Conservation (phyloP, 164 flowering plant genomes). For the Macadamia integrifolia region DNA sequence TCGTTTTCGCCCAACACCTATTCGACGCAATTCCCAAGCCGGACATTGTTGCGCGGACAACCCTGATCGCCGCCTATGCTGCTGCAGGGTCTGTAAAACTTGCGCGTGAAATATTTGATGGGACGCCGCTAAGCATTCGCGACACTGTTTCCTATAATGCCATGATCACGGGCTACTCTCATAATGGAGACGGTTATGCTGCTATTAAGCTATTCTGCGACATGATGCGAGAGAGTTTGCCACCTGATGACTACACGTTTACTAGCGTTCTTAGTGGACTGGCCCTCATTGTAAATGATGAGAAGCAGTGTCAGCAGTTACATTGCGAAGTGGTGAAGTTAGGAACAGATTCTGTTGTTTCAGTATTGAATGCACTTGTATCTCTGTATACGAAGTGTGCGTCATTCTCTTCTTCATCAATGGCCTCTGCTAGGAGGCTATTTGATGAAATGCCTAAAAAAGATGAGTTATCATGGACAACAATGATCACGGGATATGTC, state of each 20-base stretch:
- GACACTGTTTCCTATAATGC: slow-evolving; percentile 65
- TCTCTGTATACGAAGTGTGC: slow-evolving; percentile 63
- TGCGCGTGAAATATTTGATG: slow-evolving; percentile 39
- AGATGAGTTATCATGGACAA: slow-evolving; percentile 75
- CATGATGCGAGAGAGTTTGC: slow-evolving; percentile 35
- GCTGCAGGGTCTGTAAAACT: slow-evolving; percentile 25
- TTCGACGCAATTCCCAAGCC: slow-evolving; percentile 58
- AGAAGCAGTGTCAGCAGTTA: slow-evolving; percentile 42
- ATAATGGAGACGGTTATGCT: slow-evolving; percentile 42
- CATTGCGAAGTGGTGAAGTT: slow-evolving; percentile 53
- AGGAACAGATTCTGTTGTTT: slow-evolving; percentile 36
- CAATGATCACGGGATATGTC: slow-evolving; percentile 75
- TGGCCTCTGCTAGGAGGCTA: slow-evolving; percentile 45
- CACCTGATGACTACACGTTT: slow-evolving; percentile 53
- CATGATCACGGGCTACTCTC: slow-evolving; percentile 57
- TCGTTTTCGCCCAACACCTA: slow-evolving; percentile 41
- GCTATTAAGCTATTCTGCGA: slow-evolving; percentile 45
- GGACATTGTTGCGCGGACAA: slow-evolving; percentile 61
- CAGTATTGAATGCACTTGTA: slow-evolving; percentile 59
- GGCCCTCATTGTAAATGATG: slow-evolving; percentile 35
- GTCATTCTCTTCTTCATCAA: slow-evolving; percentile 20
- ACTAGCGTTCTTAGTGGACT: slow-evolving; percentile 44
- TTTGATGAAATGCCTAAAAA: slow-evolving; percentile 53
- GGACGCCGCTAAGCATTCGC: slow-evolving; percentile 38
- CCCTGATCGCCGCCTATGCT: slow-evolving; percentile 55